Evolutionary conservation across 192 early-diverging fungal genomes (phyloP).

Genomic region (Rhizophagus sp.): DNA sequence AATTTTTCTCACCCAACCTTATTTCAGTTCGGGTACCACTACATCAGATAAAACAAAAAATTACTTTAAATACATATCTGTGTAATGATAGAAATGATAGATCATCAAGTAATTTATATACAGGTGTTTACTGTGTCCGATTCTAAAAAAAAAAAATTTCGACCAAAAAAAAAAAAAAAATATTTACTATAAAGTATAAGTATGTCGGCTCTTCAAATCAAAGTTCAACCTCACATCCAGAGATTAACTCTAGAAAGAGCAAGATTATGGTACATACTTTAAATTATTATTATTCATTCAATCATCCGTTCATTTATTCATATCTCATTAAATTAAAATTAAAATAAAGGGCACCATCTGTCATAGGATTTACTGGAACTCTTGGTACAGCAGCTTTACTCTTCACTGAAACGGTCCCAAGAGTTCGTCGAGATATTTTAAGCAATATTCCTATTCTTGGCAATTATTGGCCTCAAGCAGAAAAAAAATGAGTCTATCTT

Average conservation of each 20-base stretch:
- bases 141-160: neutral
- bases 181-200: too few species aligned
- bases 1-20: neutral
- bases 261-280: neutral
- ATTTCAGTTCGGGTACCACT: neutral
- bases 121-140: too few species aligned
- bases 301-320: too few species aligned
- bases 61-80: too few species aligned
- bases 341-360: slow-evolving; percentile 9
- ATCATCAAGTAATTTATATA: too few species aligned
- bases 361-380: neutral
- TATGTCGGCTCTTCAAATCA: neutral
- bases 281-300: too few species aligned
- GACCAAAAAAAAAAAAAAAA: too few species aligned
- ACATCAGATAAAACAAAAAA: neutral
- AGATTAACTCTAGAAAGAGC: slow-evolving; percentile 3
- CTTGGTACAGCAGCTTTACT: neutral
- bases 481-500: neutral
- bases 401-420: slow-evolving; percentile 3
- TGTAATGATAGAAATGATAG: too few species aligned
- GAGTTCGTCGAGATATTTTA: slow-evolving; percentile 3
- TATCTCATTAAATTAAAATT: neutral
- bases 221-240: slow-evolving; percentile 4
- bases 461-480: neutral
- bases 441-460: slow-evolving; percentile 2